Evolutionary conservation across 768 basidiomycete genomes (phyloP).

Genomic region (Mycena metata): DNA sequence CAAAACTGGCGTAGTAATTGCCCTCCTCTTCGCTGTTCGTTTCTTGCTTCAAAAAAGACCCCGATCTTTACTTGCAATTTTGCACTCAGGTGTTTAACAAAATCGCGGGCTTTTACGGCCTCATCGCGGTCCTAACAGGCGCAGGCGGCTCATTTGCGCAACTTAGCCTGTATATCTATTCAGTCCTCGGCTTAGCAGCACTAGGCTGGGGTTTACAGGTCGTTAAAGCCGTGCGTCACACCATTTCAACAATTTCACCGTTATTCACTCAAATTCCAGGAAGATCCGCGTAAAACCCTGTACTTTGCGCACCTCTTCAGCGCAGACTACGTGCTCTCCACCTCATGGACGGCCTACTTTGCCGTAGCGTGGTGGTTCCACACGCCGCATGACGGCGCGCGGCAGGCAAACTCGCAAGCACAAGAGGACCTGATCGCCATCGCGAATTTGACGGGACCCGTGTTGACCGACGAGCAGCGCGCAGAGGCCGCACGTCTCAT

Average conservation of each 20-base stretch:
- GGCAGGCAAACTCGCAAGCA: conserved; percentile 85
- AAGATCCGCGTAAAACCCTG: conserved; percentile 86
- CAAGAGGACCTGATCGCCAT: conserved; percentile 87
- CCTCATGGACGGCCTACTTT: conserved; percentile 94
- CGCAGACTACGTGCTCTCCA: conserved; percentile 91
- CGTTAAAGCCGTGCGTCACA: conserved; percentile 80
- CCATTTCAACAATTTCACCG: conserved; percentile 18
- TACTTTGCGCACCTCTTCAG: conserved; percentile 94
- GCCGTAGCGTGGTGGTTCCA: conserved; percentile 92
- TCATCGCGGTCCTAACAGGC: conserved; percentile 91
- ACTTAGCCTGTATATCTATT: conserved; percentile 94
- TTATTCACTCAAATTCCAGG: conserved; percentile 61
- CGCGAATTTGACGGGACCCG: conserved; percentile 63
- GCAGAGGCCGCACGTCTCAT: conserved; percentile 80
- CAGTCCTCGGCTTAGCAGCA: conserved; percentile 82
- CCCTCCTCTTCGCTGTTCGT: conserved; percentile 84
- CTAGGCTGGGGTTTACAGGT: conserved; percentile 90
- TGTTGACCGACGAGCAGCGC: conserved; percentile 76
- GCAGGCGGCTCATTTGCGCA: conserved; percentile 95
- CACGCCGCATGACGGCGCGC: conserved; percentile 91
- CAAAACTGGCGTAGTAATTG: conserved; percentile 92
- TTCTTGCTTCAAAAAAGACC: conserved; percentile 10
- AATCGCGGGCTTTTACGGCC: conserved; percentile 96
- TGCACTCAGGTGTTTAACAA: conserved; percentile 87
- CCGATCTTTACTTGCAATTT: conserved; percentile 21